Base-by-base conservation (phyloP, 805 yeast genomes). In the Yamadazyma takamatsuzukensis region DNA sequence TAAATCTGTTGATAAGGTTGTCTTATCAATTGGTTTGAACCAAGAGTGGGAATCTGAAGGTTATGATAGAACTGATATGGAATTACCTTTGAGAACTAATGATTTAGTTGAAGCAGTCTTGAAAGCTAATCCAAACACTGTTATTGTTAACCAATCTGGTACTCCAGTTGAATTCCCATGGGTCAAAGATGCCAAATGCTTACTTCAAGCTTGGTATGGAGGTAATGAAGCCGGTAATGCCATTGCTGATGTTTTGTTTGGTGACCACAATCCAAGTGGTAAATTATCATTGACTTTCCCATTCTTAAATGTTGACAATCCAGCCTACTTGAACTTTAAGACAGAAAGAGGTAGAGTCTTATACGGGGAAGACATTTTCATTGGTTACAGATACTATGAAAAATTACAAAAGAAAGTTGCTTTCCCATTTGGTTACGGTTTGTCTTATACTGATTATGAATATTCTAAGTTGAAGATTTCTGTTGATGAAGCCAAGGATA, bases 351-450 rank as follows among this genome's bases (percentile, higher is more conserved):
- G 62, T 15, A 47, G 56, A 29, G 61, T 57, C 15, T 48, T 56
- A 19, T 58, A 58, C 43, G 83, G 83, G 37, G 86, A 79, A 49
- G 83, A 77, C 47, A 71, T 79, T 30, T 78, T 66, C 53, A 74
- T 78, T 33, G 85, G 84, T 15, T 78, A 79, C 59, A 62, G 77
- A 38, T 75, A 59, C 58, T 80, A 75, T 51, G 83, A 79, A 45
- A 72, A 70, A 51, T 48, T 61, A 21, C 64, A 69, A 40, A 59
- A 54, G 29, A 59, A 60, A 21, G 77, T 74, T 7, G 61, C 70
- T 27, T 78, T 71, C 64, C 78, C 83, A 27, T 79, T 78, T 53
- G 84, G 84, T 9, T 65, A 56, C 45, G 84, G 84, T 31, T 64
- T 78, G 37, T 76, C 83, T 3, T 79, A 77, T 56, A 68, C 83